These are phyloP conservation scores for Choanephora cucurbitarum DNA, from an alignment of 371 early-diverging fungal genomes.

Conservation along the genomic window DNA sequence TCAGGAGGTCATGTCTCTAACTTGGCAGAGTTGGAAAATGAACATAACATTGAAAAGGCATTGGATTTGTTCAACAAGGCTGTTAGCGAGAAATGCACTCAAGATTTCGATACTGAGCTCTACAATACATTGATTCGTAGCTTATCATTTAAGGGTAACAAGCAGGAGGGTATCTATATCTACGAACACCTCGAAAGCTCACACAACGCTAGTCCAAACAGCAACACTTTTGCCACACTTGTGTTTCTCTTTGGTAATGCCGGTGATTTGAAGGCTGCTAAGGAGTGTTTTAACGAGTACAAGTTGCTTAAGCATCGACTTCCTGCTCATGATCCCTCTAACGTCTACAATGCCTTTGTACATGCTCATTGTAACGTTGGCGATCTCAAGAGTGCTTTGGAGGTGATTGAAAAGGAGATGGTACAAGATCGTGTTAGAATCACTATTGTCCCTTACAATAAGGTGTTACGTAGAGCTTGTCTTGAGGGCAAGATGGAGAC, in stretches of 20 bases:
- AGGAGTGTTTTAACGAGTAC: slow-evolving; percentile 55
- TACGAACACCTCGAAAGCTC: slow-evolving; percentile 49
- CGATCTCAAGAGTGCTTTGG: slow-evolving; percentile 41
- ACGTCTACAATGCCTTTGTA: slow-evolving; percentile 49
- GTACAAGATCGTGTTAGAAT: slow-evolving; percentile 33
- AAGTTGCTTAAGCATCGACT: slow-evolving; percentile 20
- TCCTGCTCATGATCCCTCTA: slow-evolving; percentile 33
- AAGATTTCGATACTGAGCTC: slow-evolving; percentile 44
- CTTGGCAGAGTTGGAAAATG: slow-evolving; percentile 35
- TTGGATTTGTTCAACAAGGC: slow-evolving; percentile 48
- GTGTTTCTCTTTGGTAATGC: slow-evolving; percentile 49
- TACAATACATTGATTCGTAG: slow-evolving; percentile 47
- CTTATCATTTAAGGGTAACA: slow-evolving; percentile 43
- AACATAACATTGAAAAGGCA: slow-evolving; percentile 46
- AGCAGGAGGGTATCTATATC: slow-evolving; percentile 47
- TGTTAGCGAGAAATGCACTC: slow-evolving; percentile 33
- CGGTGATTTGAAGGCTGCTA: slow-evolving; percentile 44
- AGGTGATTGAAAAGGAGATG: slow-evolving; percentile 42
- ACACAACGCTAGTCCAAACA: slow-evolving; percentile 34
- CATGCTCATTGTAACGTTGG: slow-evolving; percentile 48
- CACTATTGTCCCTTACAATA: slow-evolving; percentile 43
- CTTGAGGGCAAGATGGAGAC: slow-evolving; percentile 29
- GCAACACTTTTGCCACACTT: slow-evolving; percentile 45
- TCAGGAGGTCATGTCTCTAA: slow-evolving; percentile 22
- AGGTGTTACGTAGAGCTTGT: slow-evolving; percentile 40